phyloP scores from a whole-genome alignment of 148 eudicot species.

The Polygonum aviculare region DNA sequence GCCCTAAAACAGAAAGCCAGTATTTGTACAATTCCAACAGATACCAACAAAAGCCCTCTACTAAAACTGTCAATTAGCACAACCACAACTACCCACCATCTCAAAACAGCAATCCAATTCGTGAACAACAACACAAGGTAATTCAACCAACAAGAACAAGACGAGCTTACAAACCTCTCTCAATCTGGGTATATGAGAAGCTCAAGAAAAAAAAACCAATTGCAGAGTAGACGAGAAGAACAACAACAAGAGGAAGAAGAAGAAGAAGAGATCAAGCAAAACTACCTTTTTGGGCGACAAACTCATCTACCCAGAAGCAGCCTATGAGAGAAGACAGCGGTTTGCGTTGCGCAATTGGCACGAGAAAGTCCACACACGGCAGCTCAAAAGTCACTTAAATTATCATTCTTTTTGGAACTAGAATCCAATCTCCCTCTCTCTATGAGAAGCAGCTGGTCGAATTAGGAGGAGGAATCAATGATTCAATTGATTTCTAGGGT shows the following conservation, averaged over 20 bases:
- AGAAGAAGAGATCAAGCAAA: background rate
- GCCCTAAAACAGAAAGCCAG: background rate
- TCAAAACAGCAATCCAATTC: background rate
- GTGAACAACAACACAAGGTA: background rate
- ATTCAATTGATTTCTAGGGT: background rate
- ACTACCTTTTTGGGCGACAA: background rate
- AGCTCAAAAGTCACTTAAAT: slow-evolving; percentile 3
- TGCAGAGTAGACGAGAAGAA: background rate
- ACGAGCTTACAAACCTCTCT: background rate
- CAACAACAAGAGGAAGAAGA: background rate
- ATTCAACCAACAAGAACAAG: background rate
- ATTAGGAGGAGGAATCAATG: background rate
- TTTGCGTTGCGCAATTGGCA: background rate
- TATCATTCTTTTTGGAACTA: background rate
- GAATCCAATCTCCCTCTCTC: background rate
- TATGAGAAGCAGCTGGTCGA: background rate
- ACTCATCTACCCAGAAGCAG: slow-evolving; percentile 3
- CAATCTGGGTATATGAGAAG: background rate
- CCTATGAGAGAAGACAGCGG: background rate
- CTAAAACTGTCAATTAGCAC: background rate
- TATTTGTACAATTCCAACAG: background rate
- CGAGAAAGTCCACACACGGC: slow-evolving; percentile 6
- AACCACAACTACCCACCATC: background rate
- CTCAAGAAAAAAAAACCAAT: background rate
- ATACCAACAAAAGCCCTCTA: background rate